Evolutionary conservation across 2,329 filamentous ascomycete genomes (phyloP).

Genomic region (Ophiostoma himal-ulmi): DNA sequence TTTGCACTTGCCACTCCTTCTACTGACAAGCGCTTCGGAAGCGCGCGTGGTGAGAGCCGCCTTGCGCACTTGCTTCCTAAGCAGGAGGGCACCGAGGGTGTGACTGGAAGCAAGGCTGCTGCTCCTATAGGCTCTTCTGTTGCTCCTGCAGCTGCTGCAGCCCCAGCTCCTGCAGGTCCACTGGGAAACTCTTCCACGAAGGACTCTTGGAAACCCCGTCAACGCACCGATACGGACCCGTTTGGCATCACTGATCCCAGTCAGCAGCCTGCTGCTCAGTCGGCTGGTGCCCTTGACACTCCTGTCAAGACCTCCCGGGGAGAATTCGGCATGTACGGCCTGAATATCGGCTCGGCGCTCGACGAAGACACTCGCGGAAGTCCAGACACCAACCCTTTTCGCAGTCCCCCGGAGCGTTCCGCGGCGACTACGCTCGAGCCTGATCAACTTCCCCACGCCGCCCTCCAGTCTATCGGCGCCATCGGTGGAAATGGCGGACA

Average conservation of each 20-base stretch:
- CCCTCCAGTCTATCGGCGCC: constrained; percentile 29
- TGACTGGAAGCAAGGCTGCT: neutral
- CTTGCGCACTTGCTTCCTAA: constrained; percentile 72
- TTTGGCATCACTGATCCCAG: constrained; percentile 61
- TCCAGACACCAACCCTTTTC: constrained; percentile 93
- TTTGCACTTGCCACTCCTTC: constrained; percentile 64
- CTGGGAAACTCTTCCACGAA: constrained; percentile 8
- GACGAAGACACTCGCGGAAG: constrained; percentile 71
- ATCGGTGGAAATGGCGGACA: constrained; percentile 36
- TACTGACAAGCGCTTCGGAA: constrained; percentile 69
- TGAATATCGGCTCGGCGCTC: constrained; percentile 52
- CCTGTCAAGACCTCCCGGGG: constrained; percentile 49
- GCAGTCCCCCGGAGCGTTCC: constrained; percentile 64
- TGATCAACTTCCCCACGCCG: constrained; percentile 6
- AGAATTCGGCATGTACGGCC: constrained; percentile 59
- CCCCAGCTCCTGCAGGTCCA: neutral
- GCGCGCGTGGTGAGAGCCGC: constrained; percentile 68
- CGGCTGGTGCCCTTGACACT: constrained; percentile 54
- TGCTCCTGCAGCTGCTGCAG: neutral
- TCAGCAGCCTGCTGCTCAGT: constrained; percentile 40
- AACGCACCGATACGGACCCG: constrained; percentile 67
- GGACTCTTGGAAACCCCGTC: constrained; percentile 53
- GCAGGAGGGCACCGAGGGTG: constrained; percentile 28
- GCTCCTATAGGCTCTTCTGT: neutral
- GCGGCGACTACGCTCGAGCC: constrained; percentile 47